Conservation (phyloP, 2,329 filamentous ascomycete genomes). For the Sporothrix pseudoabietina region DNA sequence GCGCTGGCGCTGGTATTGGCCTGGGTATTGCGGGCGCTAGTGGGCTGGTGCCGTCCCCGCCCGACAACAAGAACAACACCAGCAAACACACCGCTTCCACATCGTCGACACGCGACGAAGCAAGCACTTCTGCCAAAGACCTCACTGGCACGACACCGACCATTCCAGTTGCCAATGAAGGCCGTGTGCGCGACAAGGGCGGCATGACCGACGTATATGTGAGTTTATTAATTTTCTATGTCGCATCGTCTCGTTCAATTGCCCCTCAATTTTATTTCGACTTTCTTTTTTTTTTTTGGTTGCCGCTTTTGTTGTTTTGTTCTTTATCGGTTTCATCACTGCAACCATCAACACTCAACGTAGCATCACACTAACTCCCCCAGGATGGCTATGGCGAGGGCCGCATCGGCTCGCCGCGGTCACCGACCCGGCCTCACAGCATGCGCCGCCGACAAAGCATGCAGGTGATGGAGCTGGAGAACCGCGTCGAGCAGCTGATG, state of each 20-base stretch:
- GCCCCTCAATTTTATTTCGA: conserved; percentile 23
- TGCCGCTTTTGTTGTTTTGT: not conserved
- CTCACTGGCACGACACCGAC: conserved; percentile 35
- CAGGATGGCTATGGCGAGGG: conserved; percentile 95
- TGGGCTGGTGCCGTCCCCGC: conserved; percentile 20
- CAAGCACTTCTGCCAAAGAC: conserved; percentile 31
- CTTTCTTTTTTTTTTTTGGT: conserved; percentile 16
- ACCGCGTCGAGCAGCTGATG: conserved; percentile 77
- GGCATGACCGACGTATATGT: conserved; percentile 92
- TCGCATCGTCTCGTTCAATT: not conserved
- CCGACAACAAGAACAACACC: conserved; percentile 23
- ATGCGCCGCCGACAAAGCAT: conserved; percentile 97
- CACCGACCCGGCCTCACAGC: conserved; percentile 90
- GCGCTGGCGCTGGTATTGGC: not conserved
- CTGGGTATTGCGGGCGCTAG: not conserved
- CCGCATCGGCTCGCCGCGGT: conserved; percentile 81
- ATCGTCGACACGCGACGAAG: conserved; percentile 32
- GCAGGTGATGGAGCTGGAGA: conserved; percentile 91
- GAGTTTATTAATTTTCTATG: conserved; percentile 52
- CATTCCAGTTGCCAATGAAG: conserved; percentile 81
- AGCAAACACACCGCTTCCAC: conserved; percentile 35
- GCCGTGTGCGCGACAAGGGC: conserved; percentile 75
- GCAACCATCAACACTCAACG: not conserved
- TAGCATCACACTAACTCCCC: not conserved
- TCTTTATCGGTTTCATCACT: not conserved